Percentiles rank a stretch among this genome's conserved stretches.
These are phyloP conservation scores for Neurospora sp. DNA, from an alignment of 2,329 filamentous ascomycete genomes.

Conservation along the genomic window DNA sequence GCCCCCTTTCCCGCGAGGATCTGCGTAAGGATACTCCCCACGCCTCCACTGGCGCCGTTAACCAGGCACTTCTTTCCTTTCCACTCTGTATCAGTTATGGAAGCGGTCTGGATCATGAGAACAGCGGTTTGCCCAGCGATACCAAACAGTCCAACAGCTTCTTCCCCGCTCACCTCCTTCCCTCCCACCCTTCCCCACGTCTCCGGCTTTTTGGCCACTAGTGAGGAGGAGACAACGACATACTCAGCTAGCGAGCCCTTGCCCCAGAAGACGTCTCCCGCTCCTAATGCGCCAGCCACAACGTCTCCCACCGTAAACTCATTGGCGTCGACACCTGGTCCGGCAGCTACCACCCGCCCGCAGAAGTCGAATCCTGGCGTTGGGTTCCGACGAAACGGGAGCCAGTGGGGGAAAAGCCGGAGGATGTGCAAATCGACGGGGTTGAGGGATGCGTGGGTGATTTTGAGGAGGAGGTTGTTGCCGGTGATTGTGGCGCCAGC, in stretches of 20 bases:
- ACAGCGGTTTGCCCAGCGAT: conserved; percentile 28
- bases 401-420: conserved; percentile 20
- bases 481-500: background rate
- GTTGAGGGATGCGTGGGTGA: conserved; percentile 27
- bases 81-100: conserved; percentile 3
- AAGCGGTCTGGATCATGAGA: conserved; percentile 17
- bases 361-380: conserved; percentile 27
- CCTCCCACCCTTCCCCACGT: conserved; percentile 2
- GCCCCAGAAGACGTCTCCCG: conserved; percentile 20
- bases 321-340: conserved; percentile 11
- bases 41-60: conserved; percentile 41
- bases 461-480: conserved; percentile 20
- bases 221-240: conserved; percentile 21
- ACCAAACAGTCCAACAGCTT: conserved; percentile 24
- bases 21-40: conserved; percentile 37
- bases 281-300: conserved; percentile 19
- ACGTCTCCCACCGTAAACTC: conserved; percentile 3
- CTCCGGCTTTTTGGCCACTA: conserved; percentile 20
- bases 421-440: conserved; percentile 27
- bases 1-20: conserved; percentile 32
- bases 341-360: conserved; percentile 23
- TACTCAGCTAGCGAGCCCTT: conserved; percentile 26
- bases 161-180: conserved; percentile 5
- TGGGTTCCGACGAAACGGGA: conserved; percentile 24
- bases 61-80: conserved; percentile 33